These are phyloP conservation scores for Fusarium mexicanum DNA, from an alignment of 2,329 filamentous ascomycete species.

Conservation along the genomic window DNA sequence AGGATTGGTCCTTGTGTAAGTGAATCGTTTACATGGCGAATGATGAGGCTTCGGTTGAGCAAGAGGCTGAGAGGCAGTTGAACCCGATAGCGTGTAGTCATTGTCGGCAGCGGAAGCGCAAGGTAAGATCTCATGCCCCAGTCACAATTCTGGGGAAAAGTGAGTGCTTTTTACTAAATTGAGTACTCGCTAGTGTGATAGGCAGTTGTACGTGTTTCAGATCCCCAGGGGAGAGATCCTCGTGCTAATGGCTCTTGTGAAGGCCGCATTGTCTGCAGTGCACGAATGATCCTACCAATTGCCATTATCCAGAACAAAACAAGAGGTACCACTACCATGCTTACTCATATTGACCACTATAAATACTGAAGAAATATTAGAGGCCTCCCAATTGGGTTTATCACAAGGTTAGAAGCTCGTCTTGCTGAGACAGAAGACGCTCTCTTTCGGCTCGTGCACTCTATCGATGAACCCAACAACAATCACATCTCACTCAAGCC, in stretches of 20 bases:
- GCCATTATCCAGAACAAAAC: conserved; percentile 48
- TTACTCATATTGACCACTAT: background rate
- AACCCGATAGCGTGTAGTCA: conserved; percentile 48
- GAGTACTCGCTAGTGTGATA: conserved; percentile 26
- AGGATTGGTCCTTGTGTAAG: background rate
- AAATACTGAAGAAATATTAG: conserved; percentile 24
- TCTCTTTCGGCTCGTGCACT: conserved; percentile 39
- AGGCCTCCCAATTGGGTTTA: conserved; percentile 51
- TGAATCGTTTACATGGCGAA: conserved; percentile 29
- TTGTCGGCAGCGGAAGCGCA: conserved; percentile 48
- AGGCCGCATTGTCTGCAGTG: conserved; percentile 47
- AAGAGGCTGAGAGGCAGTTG: conserved; percentile 23
- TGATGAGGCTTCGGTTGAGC: background rate
- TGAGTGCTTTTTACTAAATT: background rate
- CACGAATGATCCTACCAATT: conserved; percentile 42
- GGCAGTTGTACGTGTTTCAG: conserved; percentile 25
- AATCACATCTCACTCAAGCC: background rate
- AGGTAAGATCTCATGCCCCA: conserved; percentile 32
- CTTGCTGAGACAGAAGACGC: conserved; percentile 48
- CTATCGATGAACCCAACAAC: background rate
- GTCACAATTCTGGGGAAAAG: no score
- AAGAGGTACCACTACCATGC: conserved; percentile 38
- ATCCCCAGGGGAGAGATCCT: accelerated
- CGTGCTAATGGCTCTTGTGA: background rate
- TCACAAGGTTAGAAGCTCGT: conserved; percentile 51